Conservation (phyloP, 2,329 filamentous ascomycete genomes). For the Fusarium ramigenum region DNA sequence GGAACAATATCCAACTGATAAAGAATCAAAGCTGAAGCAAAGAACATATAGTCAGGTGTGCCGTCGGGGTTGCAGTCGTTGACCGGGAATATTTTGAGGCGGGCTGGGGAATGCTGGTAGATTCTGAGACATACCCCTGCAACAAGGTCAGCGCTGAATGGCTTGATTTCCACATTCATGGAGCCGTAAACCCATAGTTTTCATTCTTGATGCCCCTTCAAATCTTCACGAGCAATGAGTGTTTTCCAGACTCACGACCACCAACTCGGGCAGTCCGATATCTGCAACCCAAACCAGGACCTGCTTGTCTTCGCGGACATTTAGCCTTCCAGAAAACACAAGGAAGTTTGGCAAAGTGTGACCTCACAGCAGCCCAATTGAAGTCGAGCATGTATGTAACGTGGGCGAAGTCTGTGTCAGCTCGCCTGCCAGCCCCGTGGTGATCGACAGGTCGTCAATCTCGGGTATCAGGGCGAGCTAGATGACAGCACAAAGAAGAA, state of each 20-base stretch:
- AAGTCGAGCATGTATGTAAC: constrained; percentile 30
- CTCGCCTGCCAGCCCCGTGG: constrained; percentile 31
- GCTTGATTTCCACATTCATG: constrained; percentile 16
- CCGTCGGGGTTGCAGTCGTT: constrained; percentile 40
- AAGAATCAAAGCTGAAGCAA: constrained; percentile 21
- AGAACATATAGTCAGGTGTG: constrained; percentile 29
- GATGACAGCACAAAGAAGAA: constrained; percentile 14
- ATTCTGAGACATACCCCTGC: constrained; percentile 41
- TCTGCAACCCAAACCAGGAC: constrained; percentile 23
- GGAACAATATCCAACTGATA: constrained; percentile 22
- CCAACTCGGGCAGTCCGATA: constrained; percentile 20
- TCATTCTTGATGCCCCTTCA: constrained; percentile 31
- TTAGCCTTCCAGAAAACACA: constrained; percentile 37
- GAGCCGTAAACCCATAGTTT: constrained; percentile 22
- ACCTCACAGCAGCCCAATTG: constrained; percentile 23
- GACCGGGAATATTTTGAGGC: constrained; percentile 22
- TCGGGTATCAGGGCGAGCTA: constrained; percentile 42
- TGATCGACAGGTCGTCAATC: constrained; percentile 44
- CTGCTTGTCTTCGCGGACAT: constrained; percentile 10
- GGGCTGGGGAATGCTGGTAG: constrained; percentile 45
- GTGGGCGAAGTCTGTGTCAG: constrained; percentile 26
- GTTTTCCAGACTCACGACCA: constrained; percentile 12
- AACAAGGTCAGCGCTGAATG: constrained; percentile 18
- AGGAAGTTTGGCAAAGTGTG: constrained; percentile 6
- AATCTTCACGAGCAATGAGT: constrained; percentile 37